Base-by-base conservation (phyloP, 495 filamentous ascomycete genomes). In the Immersiella caudata region DNA sequence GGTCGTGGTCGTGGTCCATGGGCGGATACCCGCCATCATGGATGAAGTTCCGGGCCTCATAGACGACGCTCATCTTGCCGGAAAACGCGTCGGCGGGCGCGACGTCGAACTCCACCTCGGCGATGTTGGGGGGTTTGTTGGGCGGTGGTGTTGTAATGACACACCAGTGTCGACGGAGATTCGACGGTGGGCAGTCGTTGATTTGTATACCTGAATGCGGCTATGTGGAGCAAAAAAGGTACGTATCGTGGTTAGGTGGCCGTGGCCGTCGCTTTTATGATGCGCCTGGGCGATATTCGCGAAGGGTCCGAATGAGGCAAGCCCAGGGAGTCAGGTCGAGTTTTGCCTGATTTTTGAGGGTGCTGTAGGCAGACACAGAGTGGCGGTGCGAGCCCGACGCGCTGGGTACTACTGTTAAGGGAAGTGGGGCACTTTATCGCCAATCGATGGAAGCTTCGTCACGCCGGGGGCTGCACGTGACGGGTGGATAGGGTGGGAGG, bases 51-150 rank as follows among this genome's bases (percentile, higher is more conserved):
- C 78, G 76, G n/a, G 73, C 52, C 68, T 82, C 78, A 61, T 73
- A 79, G 11, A 75, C 75, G 29, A 82, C 76, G 66, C 76, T 80
- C 81, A 84, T 83, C 52, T 69, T 81, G 72, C 27, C 64, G 25
- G 62, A 27, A 55, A 29, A 65, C 29, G 62, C 55, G 67, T 49
- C 69, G 64, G 63, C 60, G 57, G 57, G 51, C 61, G 27, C 51
- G 58, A 60, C 54, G 68, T 11, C 9, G 58, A 65, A 52, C 60
- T 71, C 60, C 61, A 63, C 61, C 29, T 27, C 40, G 52, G 24
- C 22, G 62, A 12, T 40, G 35, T 55, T 59, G 54, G 57, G 26
- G 40, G 26, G 26, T 7, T 27, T 59, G 56, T 20, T 27, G 21
- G 36, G 33, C 20, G 35, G 8, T 24, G 60, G 60, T 49, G 33